Evolutionary conservation across 192 early-diverging fungal species (phyloP).

Genomic region (Piromyces sp.): DNA sequence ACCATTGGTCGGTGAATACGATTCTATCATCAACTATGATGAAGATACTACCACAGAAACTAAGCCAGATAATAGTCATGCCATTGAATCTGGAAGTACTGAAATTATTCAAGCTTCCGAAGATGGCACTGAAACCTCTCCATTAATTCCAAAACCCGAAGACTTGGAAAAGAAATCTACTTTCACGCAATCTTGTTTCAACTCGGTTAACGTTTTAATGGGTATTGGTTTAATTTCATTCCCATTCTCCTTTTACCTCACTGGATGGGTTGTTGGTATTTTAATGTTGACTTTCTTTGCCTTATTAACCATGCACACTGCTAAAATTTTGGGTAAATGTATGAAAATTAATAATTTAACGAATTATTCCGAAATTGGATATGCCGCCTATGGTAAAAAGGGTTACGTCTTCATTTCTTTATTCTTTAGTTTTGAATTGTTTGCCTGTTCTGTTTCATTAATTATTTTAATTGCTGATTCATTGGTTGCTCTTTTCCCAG

Average conservation of each 20-base stretch:
- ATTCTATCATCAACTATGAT: not conserved
- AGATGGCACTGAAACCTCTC: not conserved
- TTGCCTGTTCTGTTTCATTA: conserved; percentile 20
- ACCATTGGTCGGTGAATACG: not conserved
- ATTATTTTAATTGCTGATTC: conserved; percentile 24
- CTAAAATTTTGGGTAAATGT: conserved; percentile 2
- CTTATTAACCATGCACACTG: conserved; percentile 9
- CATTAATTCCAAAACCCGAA: not conserved
- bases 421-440: conserved; percentile 25
- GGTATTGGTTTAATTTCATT: conserved; percentile 47
- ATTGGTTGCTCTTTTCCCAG: conserved; percentile 13
- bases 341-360: not conserved
- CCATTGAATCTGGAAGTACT: not conserved
- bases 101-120: not conserved
- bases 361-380: conserved; percentile 19
- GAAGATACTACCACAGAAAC: not conserved
- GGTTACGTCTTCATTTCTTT: conserved; percentile 15
- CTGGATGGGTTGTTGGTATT: conserved; percentile 43
- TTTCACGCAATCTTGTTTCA: conserved; percentile 17
- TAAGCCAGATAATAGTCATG: not conserved
- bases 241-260: conserved; percentile 31
- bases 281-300: conserved; percentile 16
- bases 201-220: conserved; percentile 42
- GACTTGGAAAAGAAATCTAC: not conserved
- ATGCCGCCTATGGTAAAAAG: conserved; percentile 20